Percentiles rank a stretch among this genome's conserved stretches.
Evolutionary conservation across 2,329 filamentous ascomycete genomes (phyloP).

Genomic region (Pseudopithomyces maydicus): DNA sequence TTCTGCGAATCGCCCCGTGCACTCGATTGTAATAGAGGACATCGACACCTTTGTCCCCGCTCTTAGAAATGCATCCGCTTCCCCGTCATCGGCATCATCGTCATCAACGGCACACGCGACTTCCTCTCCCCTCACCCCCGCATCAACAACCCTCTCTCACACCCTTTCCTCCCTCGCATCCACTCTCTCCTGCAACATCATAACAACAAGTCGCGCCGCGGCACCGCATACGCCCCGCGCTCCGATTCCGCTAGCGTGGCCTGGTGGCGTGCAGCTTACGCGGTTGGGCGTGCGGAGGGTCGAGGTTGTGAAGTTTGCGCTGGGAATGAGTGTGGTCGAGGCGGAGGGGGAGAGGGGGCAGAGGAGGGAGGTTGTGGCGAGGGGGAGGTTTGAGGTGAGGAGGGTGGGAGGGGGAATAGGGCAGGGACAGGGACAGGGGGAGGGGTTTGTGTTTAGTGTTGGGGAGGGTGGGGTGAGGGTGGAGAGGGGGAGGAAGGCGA

Average conservation of each 20-base stretch:
- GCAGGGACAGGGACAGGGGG: too few relatives aligned
- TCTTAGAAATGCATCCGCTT: conserved; percentile 15
- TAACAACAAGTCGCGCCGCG: conserved; percentile 23
- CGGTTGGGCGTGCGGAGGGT: conserved; percentile 41
- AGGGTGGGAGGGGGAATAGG: conserved; percentile 23
- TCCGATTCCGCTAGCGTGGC: conserved; percentile 36
- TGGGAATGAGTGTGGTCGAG: conserved; percentile 45
- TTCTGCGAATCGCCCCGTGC: conserved; percentile 54
- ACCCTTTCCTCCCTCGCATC: too few relatives aligned
- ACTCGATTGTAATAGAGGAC: conserved; percentile 60
- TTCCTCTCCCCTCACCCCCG: too few relatives aligned
- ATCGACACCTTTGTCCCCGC: conserved; percentile 54
- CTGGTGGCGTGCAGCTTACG: conserved; percentile 26
- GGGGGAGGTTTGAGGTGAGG: conserved; percentile 43
- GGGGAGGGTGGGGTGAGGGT: conserved; percentile 9
- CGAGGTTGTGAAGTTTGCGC: conserved; percentile 43
- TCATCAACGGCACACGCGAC: too few relatives aligned
- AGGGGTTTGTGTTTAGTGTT: conserved; percentile 36
- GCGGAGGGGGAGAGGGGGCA: conserved; percentile 40
- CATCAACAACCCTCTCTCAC: too few relatives aligned
- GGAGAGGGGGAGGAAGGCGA: not conserved
- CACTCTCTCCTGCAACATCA: conserved; percentile 16
- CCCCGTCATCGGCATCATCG: conserved; percentile 24
- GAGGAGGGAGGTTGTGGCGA: conserved; percentile 43
- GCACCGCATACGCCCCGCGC: conserved; percentile 17